These are phyloP conservation scores for Cichorium intybus DNA, from an alignment of 140 eudicot species.

Conservation along the genomic window DNA sequence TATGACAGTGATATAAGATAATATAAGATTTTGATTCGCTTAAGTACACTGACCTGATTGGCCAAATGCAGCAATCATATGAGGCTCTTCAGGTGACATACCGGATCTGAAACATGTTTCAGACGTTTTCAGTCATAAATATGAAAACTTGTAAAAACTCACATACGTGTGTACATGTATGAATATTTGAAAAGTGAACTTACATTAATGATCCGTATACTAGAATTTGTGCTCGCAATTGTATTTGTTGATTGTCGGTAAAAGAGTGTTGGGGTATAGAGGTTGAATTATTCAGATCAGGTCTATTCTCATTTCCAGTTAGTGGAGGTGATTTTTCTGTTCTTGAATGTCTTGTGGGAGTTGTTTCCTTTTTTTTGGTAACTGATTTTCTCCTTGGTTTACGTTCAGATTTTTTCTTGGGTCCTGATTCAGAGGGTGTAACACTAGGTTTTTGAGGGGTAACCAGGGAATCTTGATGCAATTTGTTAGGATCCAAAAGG, in stretches of 20 bases:
- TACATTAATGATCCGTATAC: conserved; percentile 94
- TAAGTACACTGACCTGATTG: conserved; percentile 85
- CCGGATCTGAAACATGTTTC: conserved; percentile 66
- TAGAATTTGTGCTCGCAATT: conserved; percentile 90
- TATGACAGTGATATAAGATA: neutral
- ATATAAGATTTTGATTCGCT: neutral
- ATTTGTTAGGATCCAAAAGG: conserved; percentile 30
- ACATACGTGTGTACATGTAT: conserved; percentile 3
- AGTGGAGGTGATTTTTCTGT: conserved; percentile 27
- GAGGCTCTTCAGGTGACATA: conserved; percentile 79
- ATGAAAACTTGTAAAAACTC: conserved; percentile 3
- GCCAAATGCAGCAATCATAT: conserved; percentile 95
- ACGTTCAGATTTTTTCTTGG: conserved; percentile 50
- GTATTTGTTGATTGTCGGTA: conserved; percentile 87
- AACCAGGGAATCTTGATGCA: conserved; percentile 39
- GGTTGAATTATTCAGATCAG: conserved; percentile 58
- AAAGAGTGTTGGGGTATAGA: conserved; percentile 61
- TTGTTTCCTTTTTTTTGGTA: conserved; percentile 45
- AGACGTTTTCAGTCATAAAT: neutral
- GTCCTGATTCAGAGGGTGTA: conserved; percentile 28
- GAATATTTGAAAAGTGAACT: conserved; percentile 38
- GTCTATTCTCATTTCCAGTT: conserved; percentile 32
- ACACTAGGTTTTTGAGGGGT: conserved; percentile 36
- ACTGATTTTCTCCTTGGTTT: conserved; percentile 65
- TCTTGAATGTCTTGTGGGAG: conserved; percentile 31